Evolutionary conservation across 2,329 filamentous ascomycete species (phyloP).

Genomic region (Salinomyces thailandicus): DNA sequence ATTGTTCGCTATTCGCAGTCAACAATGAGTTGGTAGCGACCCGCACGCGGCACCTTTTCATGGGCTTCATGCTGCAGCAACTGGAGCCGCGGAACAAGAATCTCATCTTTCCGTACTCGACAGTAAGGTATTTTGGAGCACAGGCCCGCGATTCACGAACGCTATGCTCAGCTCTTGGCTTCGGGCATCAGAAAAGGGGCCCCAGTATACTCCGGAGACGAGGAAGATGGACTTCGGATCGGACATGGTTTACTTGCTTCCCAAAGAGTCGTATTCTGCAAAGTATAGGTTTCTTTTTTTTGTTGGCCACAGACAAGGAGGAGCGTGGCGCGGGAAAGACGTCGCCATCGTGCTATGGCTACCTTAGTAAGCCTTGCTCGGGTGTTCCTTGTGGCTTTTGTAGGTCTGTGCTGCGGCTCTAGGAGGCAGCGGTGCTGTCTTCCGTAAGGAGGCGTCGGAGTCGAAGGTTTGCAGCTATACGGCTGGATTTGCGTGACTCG

Average conservation of each 20-base stretch:
- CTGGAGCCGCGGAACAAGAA: not conserved
- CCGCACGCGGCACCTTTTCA: not conserved
- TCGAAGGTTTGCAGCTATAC: too few species aligned
- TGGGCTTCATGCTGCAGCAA: not conserved
- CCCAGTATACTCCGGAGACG: not conserved
- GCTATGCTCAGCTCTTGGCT: not conserved
- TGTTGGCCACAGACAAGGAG: not conserved
- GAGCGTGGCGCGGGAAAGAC: not conserved
- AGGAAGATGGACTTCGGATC: not conserved
- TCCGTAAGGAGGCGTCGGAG: too few species aligned
- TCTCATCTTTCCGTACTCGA: not conserved
- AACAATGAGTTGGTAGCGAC: not conserved
- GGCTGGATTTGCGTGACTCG: too few species aligned
- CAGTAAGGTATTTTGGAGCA: not conserved
- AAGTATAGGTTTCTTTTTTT: too few species aligned
- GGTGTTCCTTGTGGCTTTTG: not conserved
- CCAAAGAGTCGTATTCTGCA: not conserved
- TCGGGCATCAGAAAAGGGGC: not conserved
- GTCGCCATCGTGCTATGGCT: not conserved
- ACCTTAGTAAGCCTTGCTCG: not conserved
- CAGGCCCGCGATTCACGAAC: not conserved
- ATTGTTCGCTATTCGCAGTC: not conserved
- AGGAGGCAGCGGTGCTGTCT: too few species aligned
- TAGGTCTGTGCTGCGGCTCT: too few species aligned
- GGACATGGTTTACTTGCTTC: not conserved